Percentiles rank a stretch among this genome's conserved stretches.
Evolutionary conservation across 1,284 basidiomycete genomes (phyloP).

Genomic region (Ceratobasidium sp.): DNA sequence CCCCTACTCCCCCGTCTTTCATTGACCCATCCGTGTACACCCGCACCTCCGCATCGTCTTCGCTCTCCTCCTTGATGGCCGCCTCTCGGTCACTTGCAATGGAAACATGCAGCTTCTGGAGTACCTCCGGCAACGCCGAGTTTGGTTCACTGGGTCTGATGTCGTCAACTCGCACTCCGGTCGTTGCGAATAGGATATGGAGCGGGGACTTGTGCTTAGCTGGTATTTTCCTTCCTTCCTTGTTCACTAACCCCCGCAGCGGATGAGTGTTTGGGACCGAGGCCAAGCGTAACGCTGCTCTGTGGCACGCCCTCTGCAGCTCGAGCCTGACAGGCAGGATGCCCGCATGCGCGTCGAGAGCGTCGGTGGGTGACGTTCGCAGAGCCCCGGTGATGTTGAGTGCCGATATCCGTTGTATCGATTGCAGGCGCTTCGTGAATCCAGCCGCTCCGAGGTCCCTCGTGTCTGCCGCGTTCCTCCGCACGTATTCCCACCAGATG

Average conservation of each 20-base stretch:
- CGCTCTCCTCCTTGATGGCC: not conserved
- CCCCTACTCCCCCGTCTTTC: constrained; percentile 27
- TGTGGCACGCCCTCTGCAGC: constrained; percentile 9
- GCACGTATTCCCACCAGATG: constrained; percentile 31
- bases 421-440: constrained; percentile 19
- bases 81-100: not conserved
- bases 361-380: constrained; percentile 22
- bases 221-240: not conserved
- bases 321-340: constrained; percentile 22
- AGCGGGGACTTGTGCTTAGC: constrained; percentile 14
- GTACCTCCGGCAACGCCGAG: no score
- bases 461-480: not conserved
- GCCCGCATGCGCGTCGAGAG: constrained; percentile 23
- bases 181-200: not conserved
- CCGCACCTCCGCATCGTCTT: constrained; percentile 4
- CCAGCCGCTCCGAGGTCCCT: constrained; percentile 3
- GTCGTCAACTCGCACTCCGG: not conserved
- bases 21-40: constrained; percentile 32
- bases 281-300: not conserved
- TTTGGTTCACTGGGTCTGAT: no score
- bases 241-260: not conserved
- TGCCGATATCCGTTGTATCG: constrained; percentile 14
- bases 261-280: constrained; percentile 8
- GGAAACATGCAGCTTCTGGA: no score
- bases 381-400: constrained; percentile 29